Evolutionary conservation across 2,329 filamentous ascomycete genomes (phyloP), one percentile per base, ranked within the genome.

Genomic region (Ophiostoma himal-ulmi): DNA sequence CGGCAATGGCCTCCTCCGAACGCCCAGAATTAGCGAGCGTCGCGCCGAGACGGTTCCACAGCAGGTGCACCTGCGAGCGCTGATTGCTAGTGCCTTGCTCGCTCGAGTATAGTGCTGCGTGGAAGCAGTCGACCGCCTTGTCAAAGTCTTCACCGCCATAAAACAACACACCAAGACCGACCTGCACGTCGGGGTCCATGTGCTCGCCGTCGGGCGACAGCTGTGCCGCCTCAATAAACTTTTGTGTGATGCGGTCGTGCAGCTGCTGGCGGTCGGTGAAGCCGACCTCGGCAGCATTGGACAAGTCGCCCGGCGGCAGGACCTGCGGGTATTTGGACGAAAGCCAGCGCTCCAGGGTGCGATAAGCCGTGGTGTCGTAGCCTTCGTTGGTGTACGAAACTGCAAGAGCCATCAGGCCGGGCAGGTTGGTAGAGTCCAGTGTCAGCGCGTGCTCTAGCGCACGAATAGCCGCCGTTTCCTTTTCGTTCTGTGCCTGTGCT

Each of bases 381-480:
- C 94, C 95, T 82, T 99, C 95, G 81, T 99, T 99, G 67, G 95
- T 99, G 80, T 99, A 99, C 5, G 92, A 96, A 26, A 99, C 94
- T 17, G 94, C 93, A 69, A 99, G 83, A 1, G 93, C 94, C 94
- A 99, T 98, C 65, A 99, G 85, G 0, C 94, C 94, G 72, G 92
- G 88, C 26, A 96, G 85, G 77, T 97, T 97, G 76, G 88, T 89
- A 0, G 93, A 90, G 76, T 98, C 94, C 37, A 95, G 84, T 79
- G 94, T 94, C 73, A 97, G 82, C 0, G 94, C 93, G 78, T 95
- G 91, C 80, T 98, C 94, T 72, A 98, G 84, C 3, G 95, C 95
- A 44, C 95, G 90, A 74, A 99, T 97, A 2, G 95, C 95, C 0
- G 95, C 94, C 10, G 93, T 91, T 80, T 99, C 95, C 82, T 99